Conservation (phyloP, 331 rosid genomes). For the Dryas integrifolia region DNA sequence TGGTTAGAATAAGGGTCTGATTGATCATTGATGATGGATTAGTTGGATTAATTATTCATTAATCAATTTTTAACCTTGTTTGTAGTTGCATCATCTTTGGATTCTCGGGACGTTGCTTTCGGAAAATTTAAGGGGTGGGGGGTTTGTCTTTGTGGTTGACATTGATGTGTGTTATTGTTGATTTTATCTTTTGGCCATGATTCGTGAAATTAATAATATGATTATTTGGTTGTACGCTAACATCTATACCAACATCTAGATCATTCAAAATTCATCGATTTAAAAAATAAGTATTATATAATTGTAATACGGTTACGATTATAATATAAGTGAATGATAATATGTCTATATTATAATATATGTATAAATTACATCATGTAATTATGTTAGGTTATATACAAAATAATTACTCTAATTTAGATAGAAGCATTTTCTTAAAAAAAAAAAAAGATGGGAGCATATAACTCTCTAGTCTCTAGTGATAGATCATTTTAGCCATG, state of each 20-base stretch:
- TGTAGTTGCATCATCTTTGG: conserved; percentile 13
- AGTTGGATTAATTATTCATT: background rate
- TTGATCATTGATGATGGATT: background rate
- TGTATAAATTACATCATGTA: no score
- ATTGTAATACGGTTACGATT: no score
- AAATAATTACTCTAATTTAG: no score
- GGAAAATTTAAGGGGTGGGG: background rate
- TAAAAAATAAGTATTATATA: no score
- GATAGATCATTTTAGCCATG: no score
- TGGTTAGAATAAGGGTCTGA: background rate
- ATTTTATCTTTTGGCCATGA: background rate
- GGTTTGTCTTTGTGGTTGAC: conserved; percentile 3
- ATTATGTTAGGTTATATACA: no score
- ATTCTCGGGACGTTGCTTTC: conserved; percentile 6
- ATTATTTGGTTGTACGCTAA: no score
- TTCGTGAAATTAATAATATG: background rate
- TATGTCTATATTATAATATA: no score
- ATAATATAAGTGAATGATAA: no score
- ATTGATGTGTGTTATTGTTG: conserved; percentile 7
- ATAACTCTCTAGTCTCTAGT: no score
- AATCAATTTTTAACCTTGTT: background rate
- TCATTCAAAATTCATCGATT: background rate
- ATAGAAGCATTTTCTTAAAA: no score
- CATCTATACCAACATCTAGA: background rate
- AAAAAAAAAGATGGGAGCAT: no score